Evolutionary conservation across 306 rosid species (phyloP), one percentile per base, ranked within the genome.

Genomic region (Datisca glomerata): DNA sequence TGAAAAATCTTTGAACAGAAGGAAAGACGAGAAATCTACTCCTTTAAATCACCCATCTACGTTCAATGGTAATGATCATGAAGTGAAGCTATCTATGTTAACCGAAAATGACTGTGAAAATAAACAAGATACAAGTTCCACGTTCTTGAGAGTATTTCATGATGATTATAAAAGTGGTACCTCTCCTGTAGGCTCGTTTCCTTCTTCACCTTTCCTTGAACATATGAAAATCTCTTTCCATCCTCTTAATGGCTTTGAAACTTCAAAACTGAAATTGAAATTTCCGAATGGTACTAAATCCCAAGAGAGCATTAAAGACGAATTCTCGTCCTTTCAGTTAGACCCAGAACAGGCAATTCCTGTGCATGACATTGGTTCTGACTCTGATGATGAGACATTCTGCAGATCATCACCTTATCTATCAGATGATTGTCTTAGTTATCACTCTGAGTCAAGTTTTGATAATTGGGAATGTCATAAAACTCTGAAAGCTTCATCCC

Each of bases 171-270:
- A n/a, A 14, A 4, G 9, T 31, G 36, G n/a, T 11, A 8, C n/a
- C 45, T 70, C 70, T 68, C 67, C 79, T 19, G 45, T 61, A 37
- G 66, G 54, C 40, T 70, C 75, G 43, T 69, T 74, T 56, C 76
- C 91, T 58, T 66, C 86, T 63, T 89, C 98, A n/a, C 98, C 98
- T 6, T 91, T 91, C 25, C 93, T 89, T 45, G 91, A 75, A 49
- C 93, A 80, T 47, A 89, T 89, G 95, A 84, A 80, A 57, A 89
- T 89, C 54, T 89, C 95, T 41, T 89, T 89, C 76, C 91, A 70
- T 34, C 91, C 98, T 6, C 23, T 77, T 22, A 64, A 46, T 54
- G 67, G 78, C 47, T 47, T 52, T 18, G 95, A 89, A 64, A 63
- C 72, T 44, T 68, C 91, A 60, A 80, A 72, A 67, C 59, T 89